Conservation (phyloP, 306 rosid species). For the Gynostemma pentaphyllum region DNA sequence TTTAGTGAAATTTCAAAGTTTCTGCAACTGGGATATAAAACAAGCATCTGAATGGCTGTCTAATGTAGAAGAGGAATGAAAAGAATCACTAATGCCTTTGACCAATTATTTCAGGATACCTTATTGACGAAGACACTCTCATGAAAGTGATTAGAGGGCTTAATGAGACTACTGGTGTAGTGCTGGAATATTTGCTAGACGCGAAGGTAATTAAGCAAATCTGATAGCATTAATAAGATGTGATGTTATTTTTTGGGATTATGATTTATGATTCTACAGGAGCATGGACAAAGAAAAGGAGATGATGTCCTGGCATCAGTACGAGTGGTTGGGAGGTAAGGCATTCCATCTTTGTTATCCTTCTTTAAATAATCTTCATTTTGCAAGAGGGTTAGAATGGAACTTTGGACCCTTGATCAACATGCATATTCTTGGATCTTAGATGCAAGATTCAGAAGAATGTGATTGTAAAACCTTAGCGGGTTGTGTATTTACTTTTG, state of each 20-base stretch:
- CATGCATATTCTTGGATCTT: neutral
- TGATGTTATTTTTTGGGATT: conserved; percentile 10
- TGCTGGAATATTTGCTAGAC: conserved; percentile 81
- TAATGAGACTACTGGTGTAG: conserved; percentile 62
- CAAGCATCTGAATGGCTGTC: neutral
- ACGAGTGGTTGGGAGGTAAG: conserved; percentile 81
- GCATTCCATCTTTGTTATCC: neutral
- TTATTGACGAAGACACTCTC: conserved; percentile 44
- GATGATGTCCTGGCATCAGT: conserved; percentile 89
- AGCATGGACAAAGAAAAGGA: conserved; percentile 71
- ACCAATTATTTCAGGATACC: conserved; percentile 26
- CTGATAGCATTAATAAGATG: conserved; percentile 10
- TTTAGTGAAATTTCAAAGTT: neutral
- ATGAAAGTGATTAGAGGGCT: conserved; percentile 55
- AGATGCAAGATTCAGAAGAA: neutral
- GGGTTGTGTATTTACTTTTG: neutral
- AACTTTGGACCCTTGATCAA: neutral
- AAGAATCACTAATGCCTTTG: neutral
- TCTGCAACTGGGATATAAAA: neutral
- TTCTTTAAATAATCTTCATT: neutral
- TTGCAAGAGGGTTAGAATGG: neutral
- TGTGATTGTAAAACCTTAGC: neutral
- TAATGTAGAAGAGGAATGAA: neutral
- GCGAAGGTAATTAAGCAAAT: conserved; percentile 50
- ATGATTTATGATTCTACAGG: conserved; percentile 38